phyloP scores from a whole-genome alignment of 441 rosid species.

The Syzygium syzygioides region DNA sequence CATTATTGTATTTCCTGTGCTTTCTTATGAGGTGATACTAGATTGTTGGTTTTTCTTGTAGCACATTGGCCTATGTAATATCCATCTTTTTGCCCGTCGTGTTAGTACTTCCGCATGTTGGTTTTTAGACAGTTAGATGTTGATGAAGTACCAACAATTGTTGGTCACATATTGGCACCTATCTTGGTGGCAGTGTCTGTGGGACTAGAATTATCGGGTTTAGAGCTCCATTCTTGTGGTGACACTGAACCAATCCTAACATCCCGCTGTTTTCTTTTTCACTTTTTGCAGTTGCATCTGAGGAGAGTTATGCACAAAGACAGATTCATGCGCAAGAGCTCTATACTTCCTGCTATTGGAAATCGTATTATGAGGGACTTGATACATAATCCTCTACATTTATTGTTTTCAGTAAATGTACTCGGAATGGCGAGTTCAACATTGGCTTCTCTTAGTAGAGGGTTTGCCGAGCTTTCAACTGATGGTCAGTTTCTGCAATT shows the following conservation, averaged over 20 bases:
- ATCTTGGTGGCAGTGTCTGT: not conserved
- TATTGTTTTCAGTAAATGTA: slow-evolving; percentile 92
- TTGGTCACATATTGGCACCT: not conserved
- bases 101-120: not conserved
- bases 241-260: not conserved
- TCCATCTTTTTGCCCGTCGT: not conserved
- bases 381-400: slow-evolving; percentile 96
- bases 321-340: slow-evolving; percentile 95
- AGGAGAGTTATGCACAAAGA: slow-evolving; percentile 94
- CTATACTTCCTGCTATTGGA: slow-evolving; percentile 78
- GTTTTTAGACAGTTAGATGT: not conserved
- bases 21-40: not conserved
- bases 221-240: not conserved
- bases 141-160: not conserved
- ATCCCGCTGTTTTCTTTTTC: slow-evolving; percentile 1
- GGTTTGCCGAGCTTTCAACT: slow-evolving; percentile 97
- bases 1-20: not conserved
- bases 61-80: not conserved
- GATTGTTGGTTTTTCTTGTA: not conserved
- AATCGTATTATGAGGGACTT: slow-evolving; percentile 94
- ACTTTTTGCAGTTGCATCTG: slow-evolving; percentile 63
- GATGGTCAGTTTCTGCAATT: slow-evolving; percentile 95
- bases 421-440: slow-evolving; percentile 99
- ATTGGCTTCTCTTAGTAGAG: slow-evolving; percentile 93
- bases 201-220: not conserved